phyloP scores from a whole-genome alignment of 2,329 filamentous ascomycete genomes.

The Periglandula ipomoeae region DNA sequence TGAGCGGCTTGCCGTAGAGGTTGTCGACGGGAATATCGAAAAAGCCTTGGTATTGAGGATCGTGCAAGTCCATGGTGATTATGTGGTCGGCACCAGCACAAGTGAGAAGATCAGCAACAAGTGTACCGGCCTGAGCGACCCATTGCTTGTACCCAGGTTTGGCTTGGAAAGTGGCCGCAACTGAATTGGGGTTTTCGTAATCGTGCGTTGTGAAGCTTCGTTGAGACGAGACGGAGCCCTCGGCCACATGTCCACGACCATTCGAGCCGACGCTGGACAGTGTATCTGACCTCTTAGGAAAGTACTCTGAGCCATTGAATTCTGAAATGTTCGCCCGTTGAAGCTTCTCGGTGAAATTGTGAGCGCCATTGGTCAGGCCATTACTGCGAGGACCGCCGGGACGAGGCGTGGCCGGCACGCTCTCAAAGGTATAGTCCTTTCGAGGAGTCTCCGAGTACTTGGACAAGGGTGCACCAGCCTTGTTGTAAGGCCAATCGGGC shows the following conservation, averaged over 20 bases:
- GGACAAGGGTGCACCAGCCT: constrained; percentile 78
- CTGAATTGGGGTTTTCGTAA: constrained; percentile 47
- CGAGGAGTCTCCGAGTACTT: constrained; percentile 48
- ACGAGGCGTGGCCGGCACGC: constrained; percentile 76
- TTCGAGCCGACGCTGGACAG: constrained; percentile 24
- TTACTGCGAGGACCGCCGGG: constrained; percentile 60
- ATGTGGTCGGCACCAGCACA: constrained; percentile 95
- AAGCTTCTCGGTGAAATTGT: constrained; percentile 62
- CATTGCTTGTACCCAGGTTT: constrained; percentile 96
- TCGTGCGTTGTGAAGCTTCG: constrained; percentile 55
- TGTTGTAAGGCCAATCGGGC: constrained; percentile 95
- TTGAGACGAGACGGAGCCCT: constrained; percentile 31
- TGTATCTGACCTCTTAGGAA: constrained; percentile 27
- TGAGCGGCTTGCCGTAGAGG: constrained; percentile 73
- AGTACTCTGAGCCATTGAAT: constrained; percentile 19
- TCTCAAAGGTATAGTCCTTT: constrained; percentile 80
- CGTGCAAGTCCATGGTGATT: constrained; percentile 95
- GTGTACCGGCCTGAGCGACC: constrained; percentile 93
- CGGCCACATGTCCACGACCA: constrained; percentile 27
- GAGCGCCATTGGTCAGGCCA: constrained; percentile 56
- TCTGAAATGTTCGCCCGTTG: constrained; percentile 53
- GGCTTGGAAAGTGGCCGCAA: constrained; percentile 52
- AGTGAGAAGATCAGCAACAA: constrained; percentile 88
- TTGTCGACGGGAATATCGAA: constrained; percentile 99
- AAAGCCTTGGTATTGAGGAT: constrained; percentile 96